Conservation (phyloP, 352 stramenopile species). For the Phytopythium boreale region DNA sequence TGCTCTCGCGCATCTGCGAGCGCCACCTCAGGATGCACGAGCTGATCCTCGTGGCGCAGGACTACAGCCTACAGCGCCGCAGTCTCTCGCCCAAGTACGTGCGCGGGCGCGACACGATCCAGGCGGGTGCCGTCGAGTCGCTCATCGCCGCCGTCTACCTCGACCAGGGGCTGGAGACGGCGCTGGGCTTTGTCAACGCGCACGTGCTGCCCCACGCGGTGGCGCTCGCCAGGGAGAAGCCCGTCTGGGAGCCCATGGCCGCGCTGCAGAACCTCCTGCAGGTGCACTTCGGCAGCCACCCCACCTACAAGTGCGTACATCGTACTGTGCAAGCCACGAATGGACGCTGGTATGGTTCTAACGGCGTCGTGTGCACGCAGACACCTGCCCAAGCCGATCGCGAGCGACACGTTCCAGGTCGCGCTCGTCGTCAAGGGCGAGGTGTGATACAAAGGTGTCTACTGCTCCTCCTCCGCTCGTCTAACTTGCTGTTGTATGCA, state of each 20-base stretch:
- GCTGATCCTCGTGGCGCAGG: conserved; percentile 56
- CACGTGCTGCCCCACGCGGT: conserved; percentile 57
- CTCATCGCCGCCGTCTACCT: conserved; percentile 78
- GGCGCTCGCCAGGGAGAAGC: conserved; percentile 47
- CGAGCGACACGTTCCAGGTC: conserved; percentile 44
- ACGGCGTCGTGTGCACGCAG: conserved; percentile 15
- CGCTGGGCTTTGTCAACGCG: conserved; percentile 61
- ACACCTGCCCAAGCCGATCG: conserved; percentile 45
- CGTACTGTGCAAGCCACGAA: too few species aligned
- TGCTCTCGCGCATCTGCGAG: conserved; percentile 58
- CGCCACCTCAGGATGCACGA: conserved; percentile 54
- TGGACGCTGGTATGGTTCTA: neutral
- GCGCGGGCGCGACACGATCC: conserved; percentile 69
- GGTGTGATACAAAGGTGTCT: conserved; percentile 18
- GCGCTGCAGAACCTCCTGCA: conserved; percentile 73
- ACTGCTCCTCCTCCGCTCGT: neutral
- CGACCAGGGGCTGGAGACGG: conserved; percentile 66
- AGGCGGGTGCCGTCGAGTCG: conserved; percentile 70
- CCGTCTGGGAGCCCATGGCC: conserved; percentile 53
- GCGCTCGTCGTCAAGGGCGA: conserved; percentile 63
- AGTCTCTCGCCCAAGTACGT: conserved; percentile 24
- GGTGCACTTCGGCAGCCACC: conserved; percentile 55
- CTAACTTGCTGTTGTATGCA: neutral
- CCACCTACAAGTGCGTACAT: conserved; percentile 59
- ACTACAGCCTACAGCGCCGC: conserved; percentile 29